Evolutionary conservation across 2,329 filamentous ascomycete species (phyloP), one percentile per base, ranked within the genome.

Genomic region (Fusarium xyrophilum): DNA sequence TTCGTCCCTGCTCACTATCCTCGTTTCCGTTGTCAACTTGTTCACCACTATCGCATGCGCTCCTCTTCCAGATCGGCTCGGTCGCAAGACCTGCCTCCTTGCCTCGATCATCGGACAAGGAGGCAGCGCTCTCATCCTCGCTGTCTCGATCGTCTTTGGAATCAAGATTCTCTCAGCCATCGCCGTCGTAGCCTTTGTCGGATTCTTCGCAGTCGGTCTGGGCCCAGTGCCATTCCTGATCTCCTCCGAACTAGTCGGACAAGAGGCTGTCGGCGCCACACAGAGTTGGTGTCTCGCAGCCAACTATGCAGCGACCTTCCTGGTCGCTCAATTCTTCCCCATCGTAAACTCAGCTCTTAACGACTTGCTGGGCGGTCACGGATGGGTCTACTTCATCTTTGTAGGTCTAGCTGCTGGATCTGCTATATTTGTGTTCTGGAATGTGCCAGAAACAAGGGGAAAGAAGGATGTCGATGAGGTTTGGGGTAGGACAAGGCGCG

Each of bases 151-250:
- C 62, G 85, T 91, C 48, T 88, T 88, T 67, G 85, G 86, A 28
- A 79, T 91, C 70, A 91, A 94, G 74, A 80, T 92, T 5, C 81
- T 97, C 15, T 96, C 93, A 0, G 94, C 93, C 0, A 75, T 97
- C 1, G 88, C 93, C 0, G 93, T 96, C 0, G 83, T 97, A 14
- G 81, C 91, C 28, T 99, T 98, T 74, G 96, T 98, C 4, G 90
- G 88, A 7, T 93, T 91, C 75, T 99, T 97, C 72, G 96, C 92
- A 1, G 86, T 97, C 17, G 96, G 96, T 1, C 85, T 99, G 0
- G 96, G 96, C 0, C 96, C 96, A 0, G 93, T 99, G 1, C 96
- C 96, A 0, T 99, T 98, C 78, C 96, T 98, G 70, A 85, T 99
- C 47, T 91, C 94, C 0, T 94, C 92, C 3, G 96, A 98, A 79